Percentiles rank a stretch among this genome's conserved stretches.
Evolutionary conservation across 441 rosid genomes (phyloP).

Genomic region (Hura crepitans): DNA sequence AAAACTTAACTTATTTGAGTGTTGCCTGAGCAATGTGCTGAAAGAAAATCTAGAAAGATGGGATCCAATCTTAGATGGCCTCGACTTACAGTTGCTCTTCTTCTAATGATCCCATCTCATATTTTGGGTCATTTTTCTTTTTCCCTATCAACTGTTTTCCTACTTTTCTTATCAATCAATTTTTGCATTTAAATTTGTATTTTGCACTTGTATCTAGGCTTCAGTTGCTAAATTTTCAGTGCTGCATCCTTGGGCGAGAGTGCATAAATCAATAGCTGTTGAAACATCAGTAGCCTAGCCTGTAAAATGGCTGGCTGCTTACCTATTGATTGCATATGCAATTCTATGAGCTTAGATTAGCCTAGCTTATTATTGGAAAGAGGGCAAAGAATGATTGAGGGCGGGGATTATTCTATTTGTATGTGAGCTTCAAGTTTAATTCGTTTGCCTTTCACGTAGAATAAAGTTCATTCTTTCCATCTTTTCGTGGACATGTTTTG

Average conservation of each 20-base stretch:
- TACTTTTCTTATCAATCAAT: too few species aligned
- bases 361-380: neutral
- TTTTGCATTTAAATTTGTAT: too few species aligned
- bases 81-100: neutral
- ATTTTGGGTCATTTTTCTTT: neutral
- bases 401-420: neutral
- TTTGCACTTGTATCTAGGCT: neutral
- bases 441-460: neutral
- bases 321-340: neutral
- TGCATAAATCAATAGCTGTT: neutral
- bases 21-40: slow-evolving; percentile 21
- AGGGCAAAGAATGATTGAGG: neutral
- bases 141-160: neutral
- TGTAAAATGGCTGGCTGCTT: neutral
- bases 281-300: neutral
- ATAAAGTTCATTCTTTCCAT: neutral
- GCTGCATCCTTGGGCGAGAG: slow-evolving; percentile 5
- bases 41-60: slow-evolving; percentile 11
- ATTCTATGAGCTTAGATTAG: neutral
- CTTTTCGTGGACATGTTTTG: neutral
- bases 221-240: neutral
- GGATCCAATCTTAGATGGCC: neutral
- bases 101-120: slow-evolving; percentile 10
- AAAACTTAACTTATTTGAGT: slow-evolving; percentile 2
- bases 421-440: neutral